Evolutionary conservation across 2,329 filamentous ascomycete species (phyloP), one percentile per base, ranked within the genome.

Genomic region (Alternaria consortialis): DNA sequence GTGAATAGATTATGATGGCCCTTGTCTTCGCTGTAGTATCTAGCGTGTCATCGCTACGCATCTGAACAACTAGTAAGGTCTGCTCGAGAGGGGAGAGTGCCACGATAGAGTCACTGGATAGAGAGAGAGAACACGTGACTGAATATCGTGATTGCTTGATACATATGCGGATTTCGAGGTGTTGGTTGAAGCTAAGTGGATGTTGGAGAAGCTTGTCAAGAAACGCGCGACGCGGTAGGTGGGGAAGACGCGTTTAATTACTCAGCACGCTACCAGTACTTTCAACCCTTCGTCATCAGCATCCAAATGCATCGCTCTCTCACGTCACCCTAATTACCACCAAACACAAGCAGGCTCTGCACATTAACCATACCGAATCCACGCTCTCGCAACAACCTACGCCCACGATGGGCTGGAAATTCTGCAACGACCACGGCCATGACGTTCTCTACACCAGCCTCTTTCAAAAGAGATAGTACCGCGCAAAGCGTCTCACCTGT

Each of bases 351-450:
- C 56, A 89, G 81, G 60, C 83, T 88, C 67, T 84, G 83, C 64
- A 89, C 68, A 32, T 64, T 69, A 20, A 85, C 80, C 62, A 61
- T 68, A 4, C 84, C 85, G 80, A 87, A 88, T 0, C 85, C 85
- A 53, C 66, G 65, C 55, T 67, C 60, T 23, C 74, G 79, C 71
- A 89, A 72, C 37, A 82, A 34, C 58, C 81, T 74, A 44, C 86
- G 80, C 2, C 85, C 87, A 63, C 80, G 75, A 64, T 88, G 86
- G 57, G 79, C 40, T 13, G 86, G 85, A 44, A 90, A 87, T 72
- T 89, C 87, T 1, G 83, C 86, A 20, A 89, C 81, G 0, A 83
- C 82, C 77, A 87, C 79, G n/a, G 87, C 71, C 4, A 64, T 78
- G 23, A 88, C 60, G 63, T 82, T n/a, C 39, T 82, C 77, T 0